phyloP scores from a whole-genome alignment of 2,329 filamentous ascomycete genomes.

The Ceratocystiopsis brevicomis region DNA sequence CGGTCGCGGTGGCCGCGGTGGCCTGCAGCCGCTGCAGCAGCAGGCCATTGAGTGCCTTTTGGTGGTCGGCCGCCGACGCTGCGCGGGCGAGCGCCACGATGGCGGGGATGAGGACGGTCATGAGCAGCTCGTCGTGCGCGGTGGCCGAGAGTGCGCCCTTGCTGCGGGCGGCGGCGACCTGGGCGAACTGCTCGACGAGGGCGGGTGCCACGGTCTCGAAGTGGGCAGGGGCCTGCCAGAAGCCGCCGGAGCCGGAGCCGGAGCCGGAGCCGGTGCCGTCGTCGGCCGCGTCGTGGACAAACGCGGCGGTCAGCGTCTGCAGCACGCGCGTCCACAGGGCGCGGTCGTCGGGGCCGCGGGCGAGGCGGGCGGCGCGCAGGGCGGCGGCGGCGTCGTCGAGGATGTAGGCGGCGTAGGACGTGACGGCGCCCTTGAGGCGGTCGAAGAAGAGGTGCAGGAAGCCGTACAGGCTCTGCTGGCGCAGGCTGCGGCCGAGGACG shows the following conservation, averaged over 20 bases:
- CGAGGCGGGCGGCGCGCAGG: constrained; percentile 27
- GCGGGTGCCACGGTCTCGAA: constrained; percentile 54
- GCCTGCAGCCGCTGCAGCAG: constrained; percentile 58
- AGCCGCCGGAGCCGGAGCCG: constrained; percentile 19
- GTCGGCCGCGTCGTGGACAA: constrained; percentile 79
- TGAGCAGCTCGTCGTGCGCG: constrained; percentile 15
- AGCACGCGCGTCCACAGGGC: constrained; percentile 53
- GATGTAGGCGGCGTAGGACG: constrained; percentile 73
- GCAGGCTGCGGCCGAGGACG: constrained; percentile 33
- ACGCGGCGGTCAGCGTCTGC: constrained; percentile 52
- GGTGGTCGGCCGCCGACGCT: constrained; percentile 70
- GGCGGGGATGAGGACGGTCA: constrained; percentile 45
- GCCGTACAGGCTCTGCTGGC: constrained; percentile 60
- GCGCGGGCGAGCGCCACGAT: constrained; percentile 65
- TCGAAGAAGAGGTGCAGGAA: constrained; percentile 69
- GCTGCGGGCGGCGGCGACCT: constrained; percentile 16
- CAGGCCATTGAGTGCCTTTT: constrained; percentile 67
- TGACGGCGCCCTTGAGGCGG: constrained; percentile 82
- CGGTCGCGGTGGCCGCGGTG: constrained; percentile 36
- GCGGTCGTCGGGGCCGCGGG: constrained; percentile 29
- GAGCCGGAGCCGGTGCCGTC: neutral
- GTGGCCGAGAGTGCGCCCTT: neutral
- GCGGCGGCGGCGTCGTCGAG: constrained; percentile 54
- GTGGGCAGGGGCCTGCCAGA: constrained; percentile 85
- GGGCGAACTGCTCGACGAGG: constrained; percentile 46